Base-by-base conservation (phyloP, 1,139 yeast genomes). In the Yamadazyma trypodendri region DNA sequence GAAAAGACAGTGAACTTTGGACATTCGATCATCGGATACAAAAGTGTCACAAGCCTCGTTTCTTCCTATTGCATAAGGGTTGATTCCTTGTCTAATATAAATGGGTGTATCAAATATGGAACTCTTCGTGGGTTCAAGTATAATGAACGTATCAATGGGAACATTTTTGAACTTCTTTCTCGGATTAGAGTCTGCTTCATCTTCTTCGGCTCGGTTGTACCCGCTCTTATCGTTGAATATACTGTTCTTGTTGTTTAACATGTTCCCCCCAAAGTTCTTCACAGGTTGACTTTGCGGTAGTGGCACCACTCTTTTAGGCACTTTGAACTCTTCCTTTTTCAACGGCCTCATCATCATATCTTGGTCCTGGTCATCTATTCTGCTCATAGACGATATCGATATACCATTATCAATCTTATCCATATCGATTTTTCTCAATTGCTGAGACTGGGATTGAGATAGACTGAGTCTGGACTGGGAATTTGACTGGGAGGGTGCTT, bases 1-100 rank as follows among this genome's bases (percentile, higher is more conserved):
- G 12, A 92, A 64, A 28, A 81, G 66, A 55, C 97, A 89, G 56
- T 92, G 97, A 3, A 83, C 71, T 46, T 88, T 85, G 2, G 97
- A 89, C 51, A 90, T 74, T 36, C 96, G 65, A 48, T 76, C 84
- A 50, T 89, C 96, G 28, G 74, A 67, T 12, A 88, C 75, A 33
- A 63, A 66, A 16, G 72, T 68, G 49, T 82, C 79, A 42, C 85
- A 79, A 2, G 76, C 69, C 35, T 76, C 81, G 25, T 75, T 71
- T 32, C 94, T 60, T 0, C 94, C 94, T 37, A 84, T 72, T 32
- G 79, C 67, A 53, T 76, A 82, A 3, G 83, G 80, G 34, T 75
- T 77, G 11, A 70, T 68, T 12, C 85, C 84, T 49, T 81, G 88
- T 31, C 76, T 72, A 11, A 89, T 66, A 40, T 68, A 66, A 7